Conservation (phyloP, 2,329 filamentous ascomycete genomes). For the Beauveria sp. region DNA sequence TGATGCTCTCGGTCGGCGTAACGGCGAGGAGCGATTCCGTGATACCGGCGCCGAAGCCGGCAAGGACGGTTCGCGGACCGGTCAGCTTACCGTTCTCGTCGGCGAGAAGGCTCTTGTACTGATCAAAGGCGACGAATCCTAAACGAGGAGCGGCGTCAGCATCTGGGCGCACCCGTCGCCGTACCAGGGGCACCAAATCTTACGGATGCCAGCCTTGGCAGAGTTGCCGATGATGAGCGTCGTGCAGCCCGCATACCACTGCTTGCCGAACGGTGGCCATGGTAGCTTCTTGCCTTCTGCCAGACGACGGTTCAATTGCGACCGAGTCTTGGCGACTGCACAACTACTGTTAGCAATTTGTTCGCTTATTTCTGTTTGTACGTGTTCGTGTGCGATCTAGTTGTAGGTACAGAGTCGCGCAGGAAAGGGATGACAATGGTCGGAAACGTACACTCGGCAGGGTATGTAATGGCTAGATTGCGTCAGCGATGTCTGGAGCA, state of each 20-base stretch:
- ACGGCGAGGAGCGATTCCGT: slow-evolving; percentile 91
- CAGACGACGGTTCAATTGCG: slow-evolving; percentile 82
- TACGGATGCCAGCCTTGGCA: slow-evolving; percentile 90
- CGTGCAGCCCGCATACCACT: slow-evolving; percentile 98
- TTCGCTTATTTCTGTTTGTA: not conserved
- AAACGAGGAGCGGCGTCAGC: not conserved
- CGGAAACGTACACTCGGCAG: slow-evolving; percentile 68
- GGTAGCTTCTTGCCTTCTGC: slow-evolving; percentile 79
- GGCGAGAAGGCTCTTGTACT: slow-evolving; percentile 76
- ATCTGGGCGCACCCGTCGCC: not conserved
- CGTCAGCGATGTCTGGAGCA: not conserved
- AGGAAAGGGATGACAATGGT: not conserved
- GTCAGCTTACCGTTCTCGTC: slow-evolving; percentile 83
- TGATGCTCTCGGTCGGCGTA: slow-evolving; percentile 96
- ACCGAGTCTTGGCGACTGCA: slow-evolving; percentile 84
- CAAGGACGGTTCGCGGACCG: slow-evolving; percentile 82
- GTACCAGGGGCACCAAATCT: slow-evolving; percentile 24
- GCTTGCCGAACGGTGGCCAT: slow-evolving; percentile 85
- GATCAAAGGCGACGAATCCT: slow-evolving; percentile 94
- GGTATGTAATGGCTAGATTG: slow-evolving; percentile 72
- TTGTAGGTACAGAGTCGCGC: too few relatives aligned
- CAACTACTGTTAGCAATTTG: slow-evolving; percentile 1
- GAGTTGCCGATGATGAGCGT: slow-evolving; percentile 96
- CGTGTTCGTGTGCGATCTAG: too few relatives aligned
- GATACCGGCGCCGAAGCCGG: slow-evolving; percentile 88